These are phyloP conservation scores for Mortierella sp. DNA, from an alignment of 371 early-diverging fungal species.

Conservation along the genomic window DNA sequence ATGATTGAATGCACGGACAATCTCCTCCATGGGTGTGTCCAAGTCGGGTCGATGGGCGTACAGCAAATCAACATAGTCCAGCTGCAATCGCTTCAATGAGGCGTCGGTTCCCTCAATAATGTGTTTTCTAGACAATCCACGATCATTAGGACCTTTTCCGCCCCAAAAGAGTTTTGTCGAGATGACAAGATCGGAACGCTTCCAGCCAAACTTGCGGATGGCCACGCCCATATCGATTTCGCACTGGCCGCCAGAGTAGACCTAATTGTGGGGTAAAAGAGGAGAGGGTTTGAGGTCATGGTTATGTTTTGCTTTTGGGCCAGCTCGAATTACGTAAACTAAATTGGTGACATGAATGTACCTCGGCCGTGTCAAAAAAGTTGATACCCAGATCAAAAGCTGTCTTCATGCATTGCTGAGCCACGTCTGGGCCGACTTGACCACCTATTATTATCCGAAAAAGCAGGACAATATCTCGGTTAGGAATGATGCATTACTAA, in stretches of 20 bases:
- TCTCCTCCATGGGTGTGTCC: conserved; percentile 84
- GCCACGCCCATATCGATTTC: conserved; percentile 86
- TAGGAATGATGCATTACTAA: neutral
- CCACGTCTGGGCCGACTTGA: conserved; percentile 71
- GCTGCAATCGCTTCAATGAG: conserved; percentile 77
- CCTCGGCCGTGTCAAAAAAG: conserved; percentile 88
- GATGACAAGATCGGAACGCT: conserved; percentile 81
- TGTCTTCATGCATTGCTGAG: conserved; percentile 76
- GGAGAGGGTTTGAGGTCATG: neutral
- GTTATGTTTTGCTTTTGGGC: neutral
- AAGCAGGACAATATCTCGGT: neutral
- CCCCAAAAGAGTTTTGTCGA: conserved; percentile 91
- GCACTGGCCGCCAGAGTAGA: conserved; percentile 72
- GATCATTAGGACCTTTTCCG: conserved; percentile 84
- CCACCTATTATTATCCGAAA: conserved; percentile 58
- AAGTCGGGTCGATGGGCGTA: conserved; percentile 88
- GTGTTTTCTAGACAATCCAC: conserved; percentile 88
- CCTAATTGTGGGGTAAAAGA: conserved; percentile 9
- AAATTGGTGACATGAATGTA: conserved; percentile 20
- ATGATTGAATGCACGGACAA: conserved; percentile 89
- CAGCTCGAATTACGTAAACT: neutral
- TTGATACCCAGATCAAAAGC: conserved; percentile 86
- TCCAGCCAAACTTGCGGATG: conserved; percentile 76
- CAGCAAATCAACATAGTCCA: conserved; percentile 86
- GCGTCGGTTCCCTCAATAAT: conserved; percentile 87